Conservation (phyloP, 2,329 filamentous ascomycete genomes). For the Penicillium concentricum region DNA sequence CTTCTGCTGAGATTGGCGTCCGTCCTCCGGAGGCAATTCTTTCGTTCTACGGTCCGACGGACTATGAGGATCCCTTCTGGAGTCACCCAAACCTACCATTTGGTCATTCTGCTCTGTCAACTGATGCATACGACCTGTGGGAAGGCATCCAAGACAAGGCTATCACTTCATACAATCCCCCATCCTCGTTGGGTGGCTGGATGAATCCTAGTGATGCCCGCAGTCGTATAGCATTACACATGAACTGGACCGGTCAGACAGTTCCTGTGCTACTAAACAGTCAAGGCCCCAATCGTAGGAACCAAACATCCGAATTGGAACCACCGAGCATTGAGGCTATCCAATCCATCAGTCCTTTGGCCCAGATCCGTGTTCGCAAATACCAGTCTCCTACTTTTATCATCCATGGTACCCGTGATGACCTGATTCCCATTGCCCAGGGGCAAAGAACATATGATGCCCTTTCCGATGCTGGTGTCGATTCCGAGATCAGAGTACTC, state of each 20-base stretch:
- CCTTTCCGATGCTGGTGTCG: no score
- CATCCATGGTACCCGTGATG: no score
- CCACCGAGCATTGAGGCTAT: no score
- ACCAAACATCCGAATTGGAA: no score
- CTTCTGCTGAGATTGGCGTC: slow-evolving; percentile 28
- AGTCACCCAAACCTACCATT: slow-evolving; percentile 1
- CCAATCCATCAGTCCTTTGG: no score
- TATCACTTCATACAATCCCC: slow-evolving; percentile 23
- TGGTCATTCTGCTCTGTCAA: not conserved
- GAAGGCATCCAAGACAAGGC: slow-evolving; percentile 1
- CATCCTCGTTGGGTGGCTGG: slow-evolving; percentile 12
- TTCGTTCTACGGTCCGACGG: slow-evolving; percentile 47
- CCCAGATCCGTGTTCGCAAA: no score
- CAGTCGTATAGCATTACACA: slow-evolving; percentile 41
- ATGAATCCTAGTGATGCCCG: slow-evolving; percentile 34
- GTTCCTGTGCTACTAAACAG: slow-evolving; percentile 22
- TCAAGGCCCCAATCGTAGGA: no score
- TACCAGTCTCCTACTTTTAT: no score
- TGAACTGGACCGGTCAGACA: slow-evolving; percentile 44
- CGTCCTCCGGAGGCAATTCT: slow-evolving; percentile 45
- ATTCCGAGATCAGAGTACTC: no score
- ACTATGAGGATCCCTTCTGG: slow-evolving; percentile 36
- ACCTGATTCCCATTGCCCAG: no score
- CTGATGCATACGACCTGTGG: slow-evolving; percentile 6
- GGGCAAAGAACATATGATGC: no score